phyloP scores from a whole-genome alignment of 306 rosid species.

The Vigna radiata region DNA sequence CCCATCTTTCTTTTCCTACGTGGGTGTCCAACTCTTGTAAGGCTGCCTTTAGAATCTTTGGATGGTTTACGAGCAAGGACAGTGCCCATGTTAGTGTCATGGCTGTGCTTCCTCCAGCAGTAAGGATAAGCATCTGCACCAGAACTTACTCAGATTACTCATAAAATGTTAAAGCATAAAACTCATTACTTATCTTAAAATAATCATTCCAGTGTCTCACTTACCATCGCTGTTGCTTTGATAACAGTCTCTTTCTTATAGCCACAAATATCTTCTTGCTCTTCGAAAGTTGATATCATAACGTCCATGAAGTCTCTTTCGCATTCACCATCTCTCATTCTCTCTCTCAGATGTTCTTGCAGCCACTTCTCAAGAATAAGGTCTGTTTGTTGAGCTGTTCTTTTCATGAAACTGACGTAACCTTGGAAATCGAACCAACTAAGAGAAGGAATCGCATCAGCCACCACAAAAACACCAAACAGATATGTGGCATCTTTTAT shows the following conservation, averaged over 20 bases:
- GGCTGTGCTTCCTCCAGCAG: conserved; percentile 56
- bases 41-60: conserved; percentile 33
- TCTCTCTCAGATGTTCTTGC: conserved; percentile 47
- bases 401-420: conserved; percentile 61
- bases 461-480: conserved; percentile 63
- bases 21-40: conserved; percentile 47
- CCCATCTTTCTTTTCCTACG: conserved; percentile 53
- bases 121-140: conserved; percentile 43
- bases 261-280: conserved; percentile 48
- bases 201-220: no score
- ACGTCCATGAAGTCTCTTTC: conserved; percentile 60
- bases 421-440: conserved; percentile 63
- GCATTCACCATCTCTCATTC: background rate
- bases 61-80: conserved; percentile 53
- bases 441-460: conserved; percentile 54
- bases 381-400: conserved; percentile 47
- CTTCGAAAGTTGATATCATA: conserved; percentile 48
- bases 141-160: background rate
- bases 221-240: conserved; percentile 73
- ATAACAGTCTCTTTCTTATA: conserved; percentile 55
- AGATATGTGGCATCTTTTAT: conserved; percentile 55
- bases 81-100: conserved; percentile 56
- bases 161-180: no score
- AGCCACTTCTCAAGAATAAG: conserved; percentile 57
- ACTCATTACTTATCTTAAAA: no score